phyloP scores from a whole-genome alignment of 2,329 filamentous ascomycete genomes.

The Hysterium pulicare region DNA sequence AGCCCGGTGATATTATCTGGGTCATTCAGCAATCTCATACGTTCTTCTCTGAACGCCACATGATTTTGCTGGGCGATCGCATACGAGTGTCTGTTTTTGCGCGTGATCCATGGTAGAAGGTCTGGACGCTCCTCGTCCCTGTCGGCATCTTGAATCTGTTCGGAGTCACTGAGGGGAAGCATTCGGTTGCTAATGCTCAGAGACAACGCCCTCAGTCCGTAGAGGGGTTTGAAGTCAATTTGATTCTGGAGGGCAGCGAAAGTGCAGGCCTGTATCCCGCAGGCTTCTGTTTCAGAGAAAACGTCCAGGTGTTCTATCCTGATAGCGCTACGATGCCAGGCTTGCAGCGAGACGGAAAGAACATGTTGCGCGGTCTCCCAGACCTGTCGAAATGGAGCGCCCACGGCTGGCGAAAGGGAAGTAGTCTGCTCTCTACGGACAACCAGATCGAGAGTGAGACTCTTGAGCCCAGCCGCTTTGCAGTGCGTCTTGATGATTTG shows the following conservation, averaged over 20 bases:
- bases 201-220: constrained; percentile 1
- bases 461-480: constrained; percentile 1
- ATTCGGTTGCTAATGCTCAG: constrained; percentile 1
- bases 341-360: constrained; percentile 1
- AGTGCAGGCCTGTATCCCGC: constrained; percentile 2
- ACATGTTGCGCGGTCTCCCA: constrained; percentile 1
- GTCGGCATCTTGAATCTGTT: not conserved
- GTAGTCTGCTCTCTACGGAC: constrained; percentile 1
- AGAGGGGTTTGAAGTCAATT: constrained; percentile 4
- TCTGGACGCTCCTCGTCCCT: not conserved
- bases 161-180: not conserved
- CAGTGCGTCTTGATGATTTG: not conserved
- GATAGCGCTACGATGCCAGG: constrained; percentile 1
- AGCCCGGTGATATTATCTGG: not conserved
- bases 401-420: not conserved
- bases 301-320: constrained; percentile 2
- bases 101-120: not conserved
- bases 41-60: not conserved
- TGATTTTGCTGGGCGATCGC: not conserved
- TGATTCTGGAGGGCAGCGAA: constrained; percentile 3
- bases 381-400: not conserved
- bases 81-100: not conserved
- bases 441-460: not conserved
- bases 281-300: constrained; percentile 4
- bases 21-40: constrained; percentile 1